Evolutionary conservation across 768 basidiomycete species (phyloP), one percentile per base, ranked within the genome.

Genomic region (Macrolepiota fuliginosa): DNA sequence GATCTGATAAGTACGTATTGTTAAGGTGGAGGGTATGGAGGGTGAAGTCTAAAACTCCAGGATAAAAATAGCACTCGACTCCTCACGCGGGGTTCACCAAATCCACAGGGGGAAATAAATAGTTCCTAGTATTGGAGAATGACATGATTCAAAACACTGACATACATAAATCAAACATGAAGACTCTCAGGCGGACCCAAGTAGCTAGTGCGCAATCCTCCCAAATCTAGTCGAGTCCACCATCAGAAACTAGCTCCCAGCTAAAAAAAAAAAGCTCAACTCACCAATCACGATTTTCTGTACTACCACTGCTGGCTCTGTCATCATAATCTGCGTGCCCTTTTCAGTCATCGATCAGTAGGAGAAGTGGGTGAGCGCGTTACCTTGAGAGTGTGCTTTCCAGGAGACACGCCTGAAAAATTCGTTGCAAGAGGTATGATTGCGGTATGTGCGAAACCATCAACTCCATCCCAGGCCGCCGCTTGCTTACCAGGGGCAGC

Each of bases 151-250:
- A 22, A 9, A 29, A 4, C 4, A 7, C 32, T 42, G 24, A 15
- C n/a, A 51, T 47, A 27, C 22, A 17, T 29, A 58, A 6, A 46
- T 68, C 56, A 71, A 24, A 69, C 45, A 7, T 66, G 54, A 37
- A 76, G 64, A 69, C 84, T 85, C 68, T 87, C 86, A 0, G 86
- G 84, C n/a, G 86, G 86, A 4, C 86, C 86, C 27, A 88, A 74
- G 67, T 86, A 88, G 63, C 84, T 85, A 0, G 79, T 71, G 54
- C 71, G 64, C 3, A 86, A 74, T 19, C 82, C 83, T 36, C 85
- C 85, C 22, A 81, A 77, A 68, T 87, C 86, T 85, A 47, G 25
- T 22, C 27, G 58, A 42, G 54, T 29, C 39, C 53, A 46, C 13
- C 19, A 53, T 54, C 10, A 29, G 22, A 35, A 39, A 11, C 22